phyloP scores from a whole-genome alignment of 225 moss, liverwort and hornwort species.

The Polytrichum commune region DNA sequence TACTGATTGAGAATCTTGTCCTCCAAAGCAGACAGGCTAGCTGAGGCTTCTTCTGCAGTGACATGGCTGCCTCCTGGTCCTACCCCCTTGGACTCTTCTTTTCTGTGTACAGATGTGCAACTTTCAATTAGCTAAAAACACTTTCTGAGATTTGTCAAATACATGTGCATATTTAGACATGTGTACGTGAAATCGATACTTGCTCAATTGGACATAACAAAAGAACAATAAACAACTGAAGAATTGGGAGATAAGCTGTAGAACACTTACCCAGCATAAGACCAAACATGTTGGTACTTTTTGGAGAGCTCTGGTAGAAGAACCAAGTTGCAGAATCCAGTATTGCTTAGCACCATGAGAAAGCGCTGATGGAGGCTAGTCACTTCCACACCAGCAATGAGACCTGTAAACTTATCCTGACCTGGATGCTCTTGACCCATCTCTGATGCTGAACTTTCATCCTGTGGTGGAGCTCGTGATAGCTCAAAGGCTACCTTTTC shows the following conservation, averaged over 20 bases:
- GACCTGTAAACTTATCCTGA: slow-evolving; percentile 64
- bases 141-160: too few species aligned
- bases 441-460: slow-evolving; percentile 43
- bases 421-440: slow-evolving; percentile 28
- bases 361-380: slow-evolving; percentile 78
- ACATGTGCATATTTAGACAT: too few species aligned
- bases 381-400: slow-evolving; percentile 85
- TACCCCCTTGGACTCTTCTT: slow-evolving; percentile 43
- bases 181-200: too few species aligned
- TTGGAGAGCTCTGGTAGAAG: slow-evolving; percentile 68
- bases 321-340: slow-evolving; percentile 74
- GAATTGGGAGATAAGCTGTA: not conserved
- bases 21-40: slow-evolving; percentile 55
- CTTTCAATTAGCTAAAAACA: not conserved
- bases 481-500: slow-evolving; percentile 77
- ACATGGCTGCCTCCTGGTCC: slow-evolving; percentile 48
- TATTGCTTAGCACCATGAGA: slow-evolving; percentile 89
- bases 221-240: too few species aligned
- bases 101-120: slow-evolving; percentile 31
- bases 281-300: slow-evolving; percentile 84
- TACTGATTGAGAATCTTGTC: slow-evolving; percentile 82
- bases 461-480: slow-evolving; percentile 48
- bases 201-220: too few species aligned
- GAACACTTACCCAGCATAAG: slow-evolving; percentile 49
- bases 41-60: slow-evolving; percentile 63